Conservation (phyloP, 2,329 filamentous ascomycete species). For the Aspergillus clavatus region DNA sequence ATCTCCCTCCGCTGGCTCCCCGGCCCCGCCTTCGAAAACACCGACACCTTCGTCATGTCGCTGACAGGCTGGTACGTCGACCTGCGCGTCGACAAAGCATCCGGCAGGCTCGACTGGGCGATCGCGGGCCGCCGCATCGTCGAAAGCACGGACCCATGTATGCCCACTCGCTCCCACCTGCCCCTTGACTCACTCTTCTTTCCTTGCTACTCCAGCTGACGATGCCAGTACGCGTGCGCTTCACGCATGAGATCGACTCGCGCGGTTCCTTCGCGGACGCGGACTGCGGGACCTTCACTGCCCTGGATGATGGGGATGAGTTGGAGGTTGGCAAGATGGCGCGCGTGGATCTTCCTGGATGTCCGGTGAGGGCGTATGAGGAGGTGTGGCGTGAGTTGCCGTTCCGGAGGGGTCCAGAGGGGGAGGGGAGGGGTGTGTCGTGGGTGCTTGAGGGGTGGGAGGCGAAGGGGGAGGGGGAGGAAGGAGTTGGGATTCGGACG, state of each 20-base stretch:
- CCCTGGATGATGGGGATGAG: constrained; percentile 38
- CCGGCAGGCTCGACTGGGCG: constrained; percentile 40
- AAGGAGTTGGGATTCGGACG: constrained; percentile 20
- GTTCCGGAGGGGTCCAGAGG: constrained; percentile 28
- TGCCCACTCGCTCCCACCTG: too few species aligned
- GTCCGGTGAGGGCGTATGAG: constrained; percentile 50
- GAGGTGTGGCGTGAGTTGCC: constrained; percentile 58
- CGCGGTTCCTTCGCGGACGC: constrained; percentile 28
- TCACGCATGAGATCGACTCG: constrained; percentile 39
- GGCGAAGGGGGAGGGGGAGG: constrained; percentile 10
- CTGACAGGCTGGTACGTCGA: constrained; percentile 43
- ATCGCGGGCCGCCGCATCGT: constrained; percentile 40
- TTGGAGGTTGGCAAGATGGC: constrained; percentile 40
- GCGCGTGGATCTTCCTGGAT: constrained; percentile 30
- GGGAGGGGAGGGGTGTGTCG: constrained; percentile 17
- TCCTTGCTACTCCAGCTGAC: background rate
- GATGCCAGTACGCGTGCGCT: constrained; percentile 29
- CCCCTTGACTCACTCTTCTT: constrained; percentile 2
- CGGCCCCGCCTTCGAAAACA: constrained; percentile 38
- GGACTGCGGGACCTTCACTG: constrained; percentile 36
- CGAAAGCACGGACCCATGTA: constrained; percentile 33
- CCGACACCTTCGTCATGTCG: constrained; percentile 42
- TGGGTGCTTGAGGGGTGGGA: constrained; percentile 29
- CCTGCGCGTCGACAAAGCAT: constrained; percentile 36
- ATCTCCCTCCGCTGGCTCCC: constrained; percentile 43